phyloP scores from a whole-genome alignment of 768 basidiomycete species.

The Pleurotus giganteus region DNA sequence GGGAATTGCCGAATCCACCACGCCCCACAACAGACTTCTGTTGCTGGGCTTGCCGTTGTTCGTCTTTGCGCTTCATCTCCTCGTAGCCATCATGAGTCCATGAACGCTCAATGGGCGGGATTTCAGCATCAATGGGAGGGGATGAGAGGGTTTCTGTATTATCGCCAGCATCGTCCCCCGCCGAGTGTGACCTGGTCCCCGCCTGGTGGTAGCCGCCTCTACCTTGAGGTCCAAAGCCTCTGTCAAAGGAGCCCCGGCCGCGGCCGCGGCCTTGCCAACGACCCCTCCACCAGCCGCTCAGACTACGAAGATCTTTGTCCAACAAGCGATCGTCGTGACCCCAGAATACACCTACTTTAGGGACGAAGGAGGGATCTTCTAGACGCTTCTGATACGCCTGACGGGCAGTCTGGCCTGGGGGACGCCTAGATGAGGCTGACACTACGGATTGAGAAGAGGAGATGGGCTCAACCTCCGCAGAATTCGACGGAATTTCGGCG shows the following conservation, averaged over 20 bases:
- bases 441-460: constrained; percentile 33
- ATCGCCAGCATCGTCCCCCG: constrained; percentile 12
- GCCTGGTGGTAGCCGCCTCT: constrained; percentile 39
- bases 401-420: constrained; percentile 62
- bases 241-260: constrained; percentile 45
- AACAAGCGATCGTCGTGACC: constrained; percentile 89
- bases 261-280: constrained; percentile 71
- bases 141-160: not conserved
- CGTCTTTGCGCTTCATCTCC: constrained; percentile 78
- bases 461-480: constrained; percentile 24
- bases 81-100: constrained; percentile 91
- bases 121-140: constrained; percentile 15
- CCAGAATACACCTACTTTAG: constrained; percentile 92
- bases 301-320: constrained; percentile 76
- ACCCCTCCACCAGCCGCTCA: constrained; percentile 88
- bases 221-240: constrained; percentile 46
- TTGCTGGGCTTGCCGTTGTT: constrained; percentile 45
- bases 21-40: constrained; percentile 21
- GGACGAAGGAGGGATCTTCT: constrained; percentile 88
- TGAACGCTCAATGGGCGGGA: constrained; percentile 62
- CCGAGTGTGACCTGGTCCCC: not conserved
- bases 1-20: constrained; percentile 34
- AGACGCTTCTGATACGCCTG: constrained; percentile 85
- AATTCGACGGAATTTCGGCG: constrained; percentile 24
- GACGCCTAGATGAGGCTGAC: constrained; percentile 28